These are phyloP conservation scores for Cichorium intybus DNA, from an alignment of 140 eudicot genomes.

Conservation along the genomic window DNA sequence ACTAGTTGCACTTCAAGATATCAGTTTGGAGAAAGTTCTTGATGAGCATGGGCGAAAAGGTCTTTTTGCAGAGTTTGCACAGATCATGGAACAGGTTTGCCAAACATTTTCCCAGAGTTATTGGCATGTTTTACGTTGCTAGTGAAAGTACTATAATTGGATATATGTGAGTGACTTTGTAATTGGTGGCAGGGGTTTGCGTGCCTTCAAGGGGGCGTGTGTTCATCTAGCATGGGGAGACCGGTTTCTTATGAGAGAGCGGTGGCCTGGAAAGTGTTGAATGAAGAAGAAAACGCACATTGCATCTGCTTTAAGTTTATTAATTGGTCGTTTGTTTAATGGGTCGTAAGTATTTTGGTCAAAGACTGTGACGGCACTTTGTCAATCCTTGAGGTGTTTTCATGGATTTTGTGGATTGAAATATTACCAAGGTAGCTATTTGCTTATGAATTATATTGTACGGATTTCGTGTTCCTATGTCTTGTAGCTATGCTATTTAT, in stretches of 20 bases:
- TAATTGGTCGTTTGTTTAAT: conserved; percentile 88
- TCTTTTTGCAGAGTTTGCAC: conserved; percentile 60
- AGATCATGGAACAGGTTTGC: conserved; percentile 82
- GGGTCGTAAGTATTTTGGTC: not conserved
- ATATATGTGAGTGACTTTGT: not conserved
- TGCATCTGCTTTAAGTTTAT: conserved; percentile 85
- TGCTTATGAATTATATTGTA: conserved; percentile 6
- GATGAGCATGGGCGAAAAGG: conserved; percentile 73
- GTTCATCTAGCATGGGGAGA: conserved; percentile 88
- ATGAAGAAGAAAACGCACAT: conserved; percentile 67
- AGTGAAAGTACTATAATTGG: not conserved
- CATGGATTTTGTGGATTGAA: conserved; percentile 15
- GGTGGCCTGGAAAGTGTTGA: conserved; percentile 89
- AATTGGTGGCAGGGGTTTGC: conserved; percentile 60
- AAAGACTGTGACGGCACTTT: not conserved
- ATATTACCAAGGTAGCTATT: conserved; percentile 15
- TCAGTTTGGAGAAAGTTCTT: conserved; percentile 68
- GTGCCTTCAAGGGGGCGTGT: conserved; percentile 88
- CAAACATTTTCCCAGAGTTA: not conserved
- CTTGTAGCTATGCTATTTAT: not conserved
- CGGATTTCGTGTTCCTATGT: not conserved
- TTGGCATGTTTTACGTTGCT: not conserved
- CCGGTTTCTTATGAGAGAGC: conserved; percentile 89
- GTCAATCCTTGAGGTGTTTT: not conserved
- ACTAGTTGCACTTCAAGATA: conserved; percentile 78